Base-by-base conservation (phyloP, 768 basidiomycete genomes). In the Hericium rajendrae region DNA sequence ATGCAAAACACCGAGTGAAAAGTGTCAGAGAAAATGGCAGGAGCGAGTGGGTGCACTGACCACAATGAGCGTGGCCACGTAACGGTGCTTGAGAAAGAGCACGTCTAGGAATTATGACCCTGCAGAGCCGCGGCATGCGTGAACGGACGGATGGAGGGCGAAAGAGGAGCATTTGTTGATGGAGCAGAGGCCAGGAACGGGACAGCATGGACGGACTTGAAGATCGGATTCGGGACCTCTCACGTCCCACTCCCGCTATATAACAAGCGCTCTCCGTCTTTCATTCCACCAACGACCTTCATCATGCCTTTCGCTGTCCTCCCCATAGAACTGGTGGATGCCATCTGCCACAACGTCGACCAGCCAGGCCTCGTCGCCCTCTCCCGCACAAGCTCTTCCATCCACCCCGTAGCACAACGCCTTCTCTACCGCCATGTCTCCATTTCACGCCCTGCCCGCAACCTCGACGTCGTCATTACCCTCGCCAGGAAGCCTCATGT, bases 321-420 rank as follows among this genome's bases (percentile, higher is more conserved):
- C 51, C 87, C 88, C 53, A 60, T 70, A 48, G 88, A 91, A 64
- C 80, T 89, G 64, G 64, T 86, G 62, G 79, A 83, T 71, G 65
- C 69, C 68, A 69, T 88, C 67, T 69, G 70, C 71, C 39, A 56
- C 24, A 53, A 49, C 55, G 60, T 69, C n/a, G 41, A 61, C 13
- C 10, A 38, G 43, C 24, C 57, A 10, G 75, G 78, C 70, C 81
- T 88, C 62, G 70, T 74, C 51, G 67, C 76, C 11, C 73, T 86
- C 61, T 74, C 85, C 2, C 70, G 66, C 18, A 72, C 80, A 6
- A 70, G 61, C 60, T 66, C 76, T 13, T 60, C 66, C 38, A 64
- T 85, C 65, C 70, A 72, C 59, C 71, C 71, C 55, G 68, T 81
- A 62, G 84, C 83, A 0, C 81, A 80, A 58, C 80, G 81, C 58